phyloP scores from a whole-genome alignment of 2,329 filamentous ascomycete genomes.

The Lachnellula subtilissima region DNA sequence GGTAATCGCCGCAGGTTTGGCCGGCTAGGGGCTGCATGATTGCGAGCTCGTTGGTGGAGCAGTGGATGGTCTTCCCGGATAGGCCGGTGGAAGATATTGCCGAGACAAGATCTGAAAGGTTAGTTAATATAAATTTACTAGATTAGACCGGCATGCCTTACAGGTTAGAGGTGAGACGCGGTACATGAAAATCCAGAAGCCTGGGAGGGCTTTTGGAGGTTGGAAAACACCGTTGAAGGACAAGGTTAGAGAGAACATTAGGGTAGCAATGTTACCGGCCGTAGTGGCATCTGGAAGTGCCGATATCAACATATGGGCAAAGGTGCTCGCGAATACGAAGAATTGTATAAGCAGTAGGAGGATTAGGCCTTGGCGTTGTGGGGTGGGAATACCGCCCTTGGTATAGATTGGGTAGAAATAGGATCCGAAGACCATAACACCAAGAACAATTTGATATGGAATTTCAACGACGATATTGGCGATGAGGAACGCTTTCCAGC shows the following conservation, averaged over 20 bases:
- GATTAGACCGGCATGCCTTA: constrained; percentile 21
- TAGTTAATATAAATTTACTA: background rate
- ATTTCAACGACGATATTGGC: constrained; percentile 69
- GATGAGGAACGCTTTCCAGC: constrained; percentile 34
- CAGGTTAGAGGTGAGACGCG: constrained; percentile 51
- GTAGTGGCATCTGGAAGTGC: constrained; percentile 71
- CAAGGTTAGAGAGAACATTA: constrained; percentile 68
- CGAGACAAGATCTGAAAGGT: constrained; percentile 62
- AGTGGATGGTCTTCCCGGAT: constrained; percentile 60
- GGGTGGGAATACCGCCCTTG: constrained; percentile 49
- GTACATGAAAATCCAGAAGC: constrained; percentile 86
- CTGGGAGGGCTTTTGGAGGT: constrained; percentile 55
- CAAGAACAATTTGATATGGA: constrained; percentile 75
- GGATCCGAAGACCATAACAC: constrained; percentile 67
- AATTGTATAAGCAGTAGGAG: constrained; percentile 73
- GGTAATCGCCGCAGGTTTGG: constrained; percentile 55
- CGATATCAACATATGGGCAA: constrained; percentile 73
- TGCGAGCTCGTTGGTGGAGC: constrained; percentile 65
- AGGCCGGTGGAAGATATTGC: constrained; percentile 69
- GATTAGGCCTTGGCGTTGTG: constrained; percentile 51
- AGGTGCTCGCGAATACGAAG: constrained; percentile 78
- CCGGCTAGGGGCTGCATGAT: constrained; percentile 55
- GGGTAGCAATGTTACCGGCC: constrained; percentile 70
- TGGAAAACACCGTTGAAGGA: constrained; percentile 76
- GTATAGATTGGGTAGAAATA: constrained; percentile 76